Evolutionary conservation across 306 rosid species (phyloP).

Genomic region (Pyrus bretschneideri): DNA sequence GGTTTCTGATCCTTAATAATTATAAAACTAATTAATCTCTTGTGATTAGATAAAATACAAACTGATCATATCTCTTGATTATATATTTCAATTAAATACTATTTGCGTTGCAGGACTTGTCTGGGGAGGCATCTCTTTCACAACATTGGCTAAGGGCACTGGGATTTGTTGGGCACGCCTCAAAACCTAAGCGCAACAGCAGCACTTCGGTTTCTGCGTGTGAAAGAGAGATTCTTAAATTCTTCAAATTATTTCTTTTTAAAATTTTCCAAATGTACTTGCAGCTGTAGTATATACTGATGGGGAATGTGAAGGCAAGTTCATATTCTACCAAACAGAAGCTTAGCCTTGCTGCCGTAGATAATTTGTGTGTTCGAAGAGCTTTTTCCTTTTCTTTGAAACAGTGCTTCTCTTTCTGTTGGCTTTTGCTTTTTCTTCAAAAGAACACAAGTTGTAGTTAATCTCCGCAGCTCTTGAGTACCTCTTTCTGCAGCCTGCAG

Average conservation of each 20-base stretch:
- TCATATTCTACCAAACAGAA: conserved; percentile 31
- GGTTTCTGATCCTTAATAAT: conserved; percentile 1
- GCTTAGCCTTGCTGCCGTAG: background rate
- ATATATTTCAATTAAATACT: background rate
- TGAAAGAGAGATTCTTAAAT: conserved; percentile 45
- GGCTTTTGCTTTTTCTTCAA: conserved; percentile 2
- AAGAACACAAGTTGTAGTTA: background rate
- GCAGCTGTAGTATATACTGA: conserved; percentile 42
- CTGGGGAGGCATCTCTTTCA: conserved; percentile 73
- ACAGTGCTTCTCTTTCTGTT: background rate
- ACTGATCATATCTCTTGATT: background rate
- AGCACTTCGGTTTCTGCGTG: conserved; percentile 51
- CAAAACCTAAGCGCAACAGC: conserved; percentile 34
- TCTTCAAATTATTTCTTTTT: conserved; percentile 16
- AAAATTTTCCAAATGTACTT: conserved; percentile 7
- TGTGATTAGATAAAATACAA: background rate
- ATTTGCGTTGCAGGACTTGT: conserved; percentile 55
- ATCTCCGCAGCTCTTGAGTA: background rate
- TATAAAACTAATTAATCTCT: background rate
- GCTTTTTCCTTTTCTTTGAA: background rate
- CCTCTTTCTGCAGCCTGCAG: background rate
- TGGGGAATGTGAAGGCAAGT: conserved; percentile 62
- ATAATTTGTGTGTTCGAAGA: background rate
- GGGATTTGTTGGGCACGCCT: conserved; percentile 90
- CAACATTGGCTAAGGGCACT: conserved; percentile 81